Percentiles rank a stretch among this genome's conserved stretches.
Conservation (phyloP, 1,284 basidiomycete genomes). For the Cutaneotrichosporon arboriforme region DNA sequence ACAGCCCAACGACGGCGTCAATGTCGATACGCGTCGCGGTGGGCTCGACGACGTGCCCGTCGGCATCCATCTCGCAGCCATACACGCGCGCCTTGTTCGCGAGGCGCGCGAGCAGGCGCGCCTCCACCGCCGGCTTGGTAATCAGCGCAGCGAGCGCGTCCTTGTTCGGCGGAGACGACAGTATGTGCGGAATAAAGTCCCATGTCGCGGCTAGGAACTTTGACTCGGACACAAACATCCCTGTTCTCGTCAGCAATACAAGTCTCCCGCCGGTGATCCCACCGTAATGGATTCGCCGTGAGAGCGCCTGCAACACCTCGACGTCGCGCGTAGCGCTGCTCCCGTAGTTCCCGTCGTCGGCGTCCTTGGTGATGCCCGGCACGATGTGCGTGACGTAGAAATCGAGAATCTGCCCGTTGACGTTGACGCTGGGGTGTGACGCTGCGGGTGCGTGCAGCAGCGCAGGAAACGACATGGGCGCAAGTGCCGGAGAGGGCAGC, state of each 20-base stretch:
- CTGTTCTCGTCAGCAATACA: constrained; percentile 49
- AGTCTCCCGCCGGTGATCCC: constrained; percentile 28
- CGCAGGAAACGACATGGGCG: constrained; percentile 65
- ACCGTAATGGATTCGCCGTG: constrained; percentile 97
- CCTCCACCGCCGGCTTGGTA: constrained; percentile 94
- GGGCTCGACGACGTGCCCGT: constrained; percentile 56
- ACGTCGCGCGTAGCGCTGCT: constrained; percentile 90
- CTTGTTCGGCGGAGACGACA: constrained; percentile 59
- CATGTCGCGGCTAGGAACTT: constrained; percentile 86
- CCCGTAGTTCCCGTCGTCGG: constrained; percentile 58
- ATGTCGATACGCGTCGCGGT: constrained; percentile 71
- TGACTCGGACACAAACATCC: constrained; percentile 97
- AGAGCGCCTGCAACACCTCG: constrained; percentile 88
- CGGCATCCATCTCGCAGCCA: constrained; percentile 77
- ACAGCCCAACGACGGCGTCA: constrained; percentile 87
- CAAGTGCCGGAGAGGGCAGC: constrained; percentile 78
- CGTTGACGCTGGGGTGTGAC: constrained; percentile 76
- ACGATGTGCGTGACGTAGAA: constrained; percentile 79
- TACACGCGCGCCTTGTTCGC: constrained; percentile 89
- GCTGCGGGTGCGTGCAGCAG: constrained; percentile 56
- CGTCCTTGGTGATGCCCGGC: constrained; percentile 59
- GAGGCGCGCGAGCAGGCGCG: constrained; percentile 74
- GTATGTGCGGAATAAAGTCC: constrained; percentile 87
- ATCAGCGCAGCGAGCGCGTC: constrained; percentile 75
- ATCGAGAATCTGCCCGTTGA: constrained; percentile 75